Evolutionary conservation across 2,329 filamentous ascomycete species (phyloP), one percentile per base, ranked within the genome.

Genomic region (Hymenoscyphus repandus): DNA sequence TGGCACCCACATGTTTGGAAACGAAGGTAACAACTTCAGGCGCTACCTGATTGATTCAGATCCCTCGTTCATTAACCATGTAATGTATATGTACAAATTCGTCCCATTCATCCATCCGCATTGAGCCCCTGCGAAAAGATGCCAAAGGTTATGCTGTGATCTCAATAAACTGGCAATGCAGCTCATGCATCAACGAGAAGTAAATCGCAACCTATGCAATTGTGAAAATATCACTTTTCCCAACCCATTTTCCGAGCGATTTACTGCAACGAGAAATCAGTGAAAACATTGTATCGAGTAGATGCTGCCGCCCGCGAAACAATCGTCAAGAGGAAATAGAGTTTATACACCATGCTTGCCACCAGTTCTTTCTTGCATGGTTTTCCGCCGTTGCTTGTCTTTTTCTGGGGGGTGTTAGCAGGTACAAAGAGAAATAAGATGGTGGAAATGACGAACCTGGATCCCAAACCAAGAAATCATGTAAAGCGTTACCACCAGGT

Each of bases 401-500:
- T 85, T 87, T 58, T 71, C 85, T 87, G 59, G 65, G 22, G 53
- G 27, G 12, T 31, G 64, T 78, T 62, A 78, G 68, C 52, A 61
- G 54, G 43, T 31, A 4, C 12, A 27, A 59, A 20, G 64, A 31
- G 30, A 15, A 18, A 20, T 4, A 31, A 42, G 44, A 7, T 22
- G 30, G 18, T 15, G 13, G 11, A 22, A 36, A 9, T 18, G n/a
- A 71, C 82, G 70, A 77, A 86, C 82, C 80, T 74, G 83, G 78
- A 69, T 95, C 90, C 71, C 89, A 96, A 15, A 91, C 80, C 66
- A 97, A 77, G 73, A 97, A 96, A 71, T 97, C 93, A 68, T 97
- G 90, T 63, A 99, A 77, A 53, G 79, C 92, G 55, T 80, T 85
- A 34, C 93, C 93, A 36, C 82, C 85, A 3, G 92, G 92, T 42